Evolutionary conservation across 2,329 filamentous ascomycete species (phyloP), one percentile per base, ranked within the genome.

Genomic region (Alternaria metachromatica): DNA sequence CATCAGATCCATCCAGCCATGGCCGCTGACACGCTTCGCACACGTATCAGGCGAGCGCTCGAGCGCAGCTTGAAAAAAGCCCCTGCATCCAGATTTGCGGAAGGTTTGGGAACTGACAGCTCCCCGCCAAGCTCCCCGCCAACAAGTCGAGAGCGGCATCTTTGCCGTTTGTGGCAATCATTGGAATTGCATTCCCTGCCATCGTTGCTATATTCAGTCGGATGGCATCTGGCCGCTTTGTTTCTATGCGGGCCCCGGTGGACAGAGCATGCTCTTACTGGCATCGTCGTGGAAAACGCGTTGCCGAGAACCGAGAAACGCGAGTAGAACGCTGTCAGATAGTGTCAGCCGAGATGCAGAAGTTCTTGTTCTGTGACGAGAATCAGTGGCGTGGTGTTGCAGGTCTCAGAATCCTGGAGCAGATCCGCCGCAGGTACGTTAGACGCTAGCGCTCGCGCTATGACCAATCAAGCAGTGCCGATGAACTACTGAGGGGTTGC

Each of bases 111-210:
- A 69, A 72, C 66, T 41, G 65, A 66, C 60, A 59, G 56, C 33
- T 55, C 56, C 64, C 69, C 65, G 71, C 71, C 71, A 74, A 73
- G 69, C 63, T 37, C 60, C 46, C 56, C 67, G 57, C 65, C 68
- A 70, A 67, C 30, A 51, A 51, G 64, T 67, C 63, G 63, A 55
- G 55, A 60, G 59, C 46, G 45, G 56, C 53, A 53, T 21, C 50
- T 13, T 26, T 54, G 45, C 61, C 59, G 53, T 46, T 54, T 13
- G 48, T 20, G 56, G 60, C 61, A 60, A 55, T 53, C 50, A 50
- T 18, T 59, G n/a, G 7, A 41, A 44, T 46, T 26, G 50, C 44
- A 20, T 48, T 51, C 54, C 43, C 26, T 63, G 48, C 26, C 21
- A n/a, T 48, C 12, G 15, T 21, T 21, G 15, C 26, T 23, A 23